Evolutionary conservation across 1,284 basidiomycete genomes (phyloP).

Genomic region (Boletus albobrunnescens): DNA sequence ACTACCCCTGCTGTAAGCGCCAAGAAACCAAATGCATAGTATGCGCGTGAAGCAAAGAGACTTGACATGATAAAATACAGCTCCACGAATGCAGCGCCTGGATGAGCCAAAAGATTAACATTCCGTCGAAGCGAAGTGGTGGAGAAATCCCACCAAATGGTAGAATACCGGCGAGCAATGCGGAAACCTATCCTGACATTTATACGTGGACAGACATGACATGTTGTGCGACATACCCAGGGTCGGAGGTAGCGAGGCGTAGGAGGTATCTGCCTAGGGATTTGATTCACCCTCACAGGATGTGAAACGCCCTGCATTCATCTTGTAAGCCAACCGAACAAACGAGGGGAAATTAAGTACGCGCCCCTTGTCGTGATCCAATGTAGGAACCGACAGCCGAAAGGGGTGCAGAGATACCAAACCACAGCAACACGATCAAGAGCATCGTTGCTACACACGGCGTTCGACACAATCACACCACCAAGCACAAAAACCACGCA

Average conservation of each 20-base stretch:
- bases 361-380: constrained; percentile 84
- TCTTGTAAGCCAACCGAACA: constrained; percentile 9
- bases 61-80: constrained; percentile 92
- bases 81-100: constrained; percentile 92
- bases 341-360: constrained; percentile 22
- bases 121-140: constrained; percentile 5
- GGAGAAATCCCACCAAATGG: constrained; percentile 68
- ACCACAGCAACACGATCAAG: constrained; percentile 90
- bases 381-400: constrained; percentile 72
- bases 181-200: constrained; percentile 52
- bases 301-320: constrained; percentile 59
- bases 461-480: neutral
- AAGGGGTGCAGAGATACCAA: constrained; percentile 87
- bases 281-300: constrained; percentile 88
- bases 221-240: constrained; percentile 48
- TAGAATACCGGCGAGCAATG: constrained; percentile 84
- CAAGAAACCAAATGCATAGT: constrained; percentile 95
- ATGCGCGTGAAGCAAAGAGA: constrained; percentile 90
- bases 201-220: constrained; percentile 7
- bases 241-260: constrained; percentile 78
- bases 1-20: constrained; percentile 86
- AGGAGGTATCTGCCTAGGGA: constrained; percentile 89
- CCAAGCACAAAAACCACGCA: constrained; percentile 27
- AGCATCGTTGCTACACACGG: constrained; percentile 70
- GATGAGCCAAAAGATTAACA: constrained; percentile 1